Base-by-base conservation (phyloP, 106 monocot species). In the Allium cepa region DNA sequence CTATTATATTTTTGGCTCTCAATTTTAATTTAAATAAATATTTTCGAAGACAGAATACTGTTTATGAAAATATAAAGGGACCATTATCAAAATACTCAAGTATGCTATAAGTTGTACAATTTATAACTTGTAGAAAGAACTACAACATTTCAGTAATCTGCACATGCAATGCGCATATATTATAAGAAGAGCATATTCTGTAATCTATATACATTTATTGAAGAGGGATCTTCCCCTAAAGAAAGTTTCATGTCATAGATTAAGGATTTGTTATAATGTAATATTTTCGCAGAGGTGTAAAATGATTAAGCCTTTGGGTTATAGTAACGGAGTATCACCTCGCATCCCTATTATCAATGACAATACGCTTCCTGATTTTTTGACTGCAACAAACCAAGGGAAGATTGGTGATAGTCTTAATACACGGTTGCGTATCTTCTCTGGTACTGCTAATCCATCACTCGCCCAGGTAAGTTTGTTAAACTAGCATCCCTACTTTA, bases 351-450 rank as follows among this genome's bases (percentile, higher is more conserved):
- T 82, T 16, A 47, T 81, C 47, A 56, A 64, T 10, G 71, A 77
- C 7, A 64, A 56, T 55, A 17, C 36, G 26, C 14, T 87, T 8
- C 75, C 80, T 5, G 56, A 62, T 50, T n/a, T 78, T 50, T 65
- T 79, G 17, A 80, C 68, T 8, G 50, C 50, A 51, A 62, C 70
- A 10, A 68, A 36, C 8, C 60, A 36, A 8, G n/a, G 49, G 1
- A 75, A 70, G 46, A n/a, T 50, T 0, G 50, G 28, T 4, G 15
- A 16, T 65, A 70, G 27, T 53, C 50, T 59, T n/a, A 79, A 87
- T 59, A 84, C 75, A 16, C 79, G 81, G 69, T 67, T 91, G 65
- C 83, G 87, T n/a, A 84, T 91, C 49, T 91, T 91, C 75, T 91
- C 87, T 8, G 91, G 91, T 47, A 84, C 91, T 0, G 87, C 91